Conservation (phyloP, 2,329 filamentous ascomycete genomes). For the Blastomyces parvus region DNA sequence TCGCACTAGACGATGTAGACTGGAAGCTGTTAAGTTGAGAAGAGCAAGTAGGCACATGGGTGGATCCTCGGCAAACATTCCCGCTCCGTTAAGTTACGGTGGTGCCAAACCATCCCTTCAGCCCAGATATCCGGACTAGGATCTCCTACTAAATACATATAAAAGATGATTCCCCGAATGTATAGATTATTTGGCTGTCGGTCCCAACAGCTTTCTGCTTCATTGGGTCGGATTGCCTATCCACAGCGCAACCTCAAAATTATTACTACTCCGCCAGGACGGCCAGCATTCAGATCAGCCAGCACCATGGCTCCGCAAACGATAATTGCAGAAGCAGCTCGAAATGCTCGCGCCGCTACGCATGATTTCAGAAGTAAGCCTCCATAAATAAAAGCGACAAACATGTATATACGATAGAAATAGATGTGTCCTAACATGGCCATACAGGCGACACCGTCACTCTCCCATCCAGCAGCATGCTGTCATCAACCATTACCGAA, state of each 20-base stretch:
- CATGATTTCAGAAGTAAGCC: slow-evolving; percentile 5
- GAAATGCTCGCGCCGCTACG: neutral
- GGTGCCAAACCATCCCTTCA: neutral
- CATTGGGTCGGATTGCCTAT: neutral
- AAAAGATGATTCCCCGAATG: neutral
- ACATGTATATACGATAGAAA: neutral
- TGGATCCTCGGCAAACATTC: too few species aligned
- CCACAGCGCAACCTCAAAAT: neutral
- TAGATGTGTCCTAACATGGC: neutral
- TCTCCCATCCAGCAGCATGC: slow-evolving; percentile 70
- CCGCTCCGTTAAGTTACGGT: too few species aligned
- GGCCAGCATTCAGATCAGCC: neutral
- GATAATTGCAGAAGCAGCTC: neutral
- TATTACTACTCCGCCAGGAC: neutral
- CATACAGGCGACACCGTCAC: slow-evolving; percentile 57
- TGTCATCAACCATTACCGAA: slow-evolving; percentile 63
- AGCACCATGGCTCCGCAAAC: slow-evolving; percentile 1
- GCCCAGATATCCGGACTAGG: too few species aligned
- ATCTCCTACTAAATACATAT: neutral
- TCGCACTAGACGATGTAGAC: too few species aligned
- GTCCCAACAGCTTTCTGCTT: neutral
- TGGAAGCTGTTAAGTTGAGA: too few species aligned
- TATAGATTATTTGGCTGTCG: neutral
- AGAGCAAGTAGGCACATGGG: too few species aligned
- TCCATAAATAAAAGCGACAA: neutral